phyloP scores from a whole-genome alignment of 2,329 filamentous ascomycete species.

The Fusarium nelsonii region DNA sequence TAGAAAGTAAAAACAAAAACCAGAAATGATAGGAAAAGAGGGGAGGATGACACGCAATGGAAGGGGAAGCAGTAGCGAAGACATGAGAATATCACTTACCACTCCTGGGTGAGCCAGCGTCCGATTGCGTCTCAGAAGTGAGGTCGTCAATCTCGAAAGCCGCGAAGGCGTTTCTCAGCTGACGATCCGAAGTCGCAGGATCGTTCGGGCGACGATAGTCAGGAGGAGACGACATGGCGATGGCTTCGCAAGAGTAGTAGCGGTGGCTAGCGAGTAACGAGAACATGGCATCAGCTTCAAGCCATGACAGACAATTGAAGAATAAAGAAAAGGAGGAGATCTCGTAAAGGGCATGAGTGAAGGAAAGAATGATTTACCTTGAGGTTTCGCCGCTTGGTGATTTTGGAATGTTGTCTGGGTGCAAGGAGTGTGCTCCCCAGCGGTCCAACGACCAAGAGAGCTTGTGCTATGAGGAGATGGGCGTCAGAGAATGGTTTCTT shows the following conservation, averaged over 20 bases:
- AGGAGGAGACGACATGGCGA: conserved; percentile 28
- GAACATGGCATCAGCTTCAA: not conserved
- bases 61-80: not conserved
- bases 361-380: conserved; percentile 17
- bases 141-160: conserved; percentile 2
- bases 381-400: not conserved
- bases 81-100: conserved; percentile 15
- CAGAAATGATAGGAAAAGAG: not conserved
- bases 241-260: not conserved
- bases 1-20: not conserved
- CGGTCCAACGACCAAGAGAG: not conserved
- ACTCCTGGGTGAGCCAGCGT: conserved; percentile 11
- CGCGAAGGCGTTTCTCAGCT: conserved; percentile 27
- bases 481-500: not conserved
- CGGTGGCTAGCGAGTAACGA: not conserved
- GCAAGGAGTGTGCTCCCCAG: not conserved
- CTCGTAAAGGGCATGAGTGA: not conserved
- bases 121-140: conserved; percentile 6
- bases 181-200: not conserved
- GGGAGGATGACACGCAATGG: not conserved
- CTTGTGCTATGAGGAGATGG: not conserved
- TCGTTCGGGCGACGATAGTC: conserved; percentile 17
- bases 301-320: not conserved
- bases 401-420: not conserved
- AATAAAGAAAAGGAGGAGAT: not conserved